A percentile compares a stretch with the other conserved stretches of the same genome.
These are phyloP conservation scores for Phlyctochytrium arcticum DNA, from an alignment of 192 early-diverging fungal species.

Conservation along the genomic window DNA sequence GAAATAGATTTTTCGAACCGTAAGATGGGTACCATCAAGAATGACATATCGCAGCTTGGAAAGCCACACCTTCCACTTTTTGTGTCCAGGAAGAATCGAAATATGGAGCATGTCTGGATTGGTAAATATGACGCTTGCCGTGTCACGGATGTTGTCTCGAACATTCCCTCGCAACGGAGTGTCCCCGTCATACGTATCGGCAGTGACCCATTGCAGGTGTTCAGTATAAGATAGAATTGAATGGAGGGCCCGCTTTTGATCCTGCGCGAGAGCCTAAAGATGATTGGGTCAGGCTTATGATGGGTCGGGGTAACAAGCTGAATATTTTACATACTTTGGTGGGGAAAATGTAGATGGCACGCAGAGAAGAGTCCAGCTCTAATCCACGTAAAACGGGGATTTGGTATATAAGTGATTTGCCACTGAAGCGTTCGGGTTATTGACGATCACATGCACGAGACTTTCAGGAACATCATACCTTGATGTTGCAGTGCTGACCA, in stretches of 20 bases:
- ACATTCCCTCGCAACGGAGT: slow-evolving; percentile 35
- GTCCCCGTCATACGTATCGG: slow-evolving; percentile 64
- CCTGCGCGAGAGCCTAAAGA: slow-evolving; percentile 67
- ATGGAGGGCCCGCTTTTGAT: slow-evolving; percentile 59
- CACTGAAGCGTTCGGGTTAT: too few relatives aligned
- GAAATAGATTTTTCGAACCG: too few relatives aligned
- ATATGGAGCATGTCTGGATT: slow-evolving; percentile 81
- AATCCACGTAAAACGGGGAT: slow-evolving; percentile 57
- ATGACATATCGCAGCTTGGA: slow-evolving; percentile 55
- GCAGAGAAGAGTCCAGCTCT: slow-evolving; percentile 28
- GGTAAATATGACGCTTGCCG: slow-evolving; percentile 63
- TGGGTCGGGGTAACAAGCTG: neutral
- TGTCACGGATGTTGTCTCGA: slow-evolving; percentile 47
- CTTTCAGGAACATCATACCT: too few relatives aligned
- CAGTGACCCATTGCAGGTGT: slow-evolving; percentile 21
- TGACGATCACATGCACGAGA: neutral
- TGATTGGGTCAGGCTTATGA: neutral
- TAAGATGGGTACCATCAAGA: slow-evolving; percentile 50
- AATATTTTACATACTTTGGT: slow-evolving; percentile 53
- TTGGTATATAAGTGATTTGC: slow-evolving; percentile 80
- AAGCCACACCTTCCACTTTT: slow-evolving; percentile 58
- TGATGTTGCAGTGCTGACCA: slow-evolving; percentile 70
- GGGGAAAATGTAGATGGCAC: slow-evolving; percentile 66
- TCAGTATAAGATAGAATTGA: slow-evolving; percentile 20
- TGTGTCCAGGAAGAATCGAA: slow-evolving; percentile 56